Evolutionary conservation across 2,329 filamentous ascomycete genomes (phyloP), one percentile per base, ranked within the genome.

Genomic region (Mycosphaerella sp.): DNA sequence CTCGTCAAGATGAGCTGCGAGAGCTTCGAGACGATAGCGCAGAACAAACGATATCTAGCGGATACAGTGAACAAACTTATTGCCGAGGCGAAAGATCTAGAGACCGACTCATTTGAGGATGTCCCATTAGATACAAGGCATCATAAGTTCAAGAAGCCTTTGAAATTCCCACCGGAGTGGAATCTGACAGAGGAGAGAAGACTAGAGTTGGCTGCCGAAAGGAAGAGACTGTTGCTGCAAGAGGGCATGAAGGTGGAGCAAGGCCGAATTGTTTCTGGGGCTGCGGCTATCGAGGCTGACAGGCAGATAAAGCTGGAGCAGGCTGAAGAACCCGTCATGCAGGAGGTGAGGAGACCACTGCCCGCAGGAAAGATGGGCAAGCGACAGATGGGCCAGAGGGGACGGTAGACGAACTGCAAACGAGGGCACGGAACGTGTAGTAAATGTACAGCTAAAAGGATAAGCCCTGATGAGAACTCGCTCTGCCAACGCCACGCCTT

Each of bases 41-140:
- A 97, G 74, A 98, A 98, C 75, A 98, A 97, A 78, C 83, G 88
- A n/a, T 93, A 93, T 68, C 77, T 98, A 17, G 85, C 82, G 47
- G 88, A 95, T 62, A 71, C 89, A 43, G 80, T 97, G 44, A 76
- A 85, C 57, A 80, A 77, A 44, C 73, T 98, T 59, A 73, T 98
- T 53, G 75, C 73, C 6, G 83, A 88, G 66, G 89, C 90, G 52
- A 67, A 83, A 75, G 85, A 95, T 65, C 75, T 79, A 18, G 53
- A 55, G n/a, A 79, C 73, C 34, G 91, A 98, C 61, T 86, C 80
- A 9, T 96, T 97, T 64, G 84, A 84, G 59, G 93, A 98, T 67
- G 73, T 98, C 27, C 91, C 93, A 2, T 78, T 97, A 43, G 90
- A 98, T 66, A 84, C 88, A 54, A 79, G 93, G 62, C 91, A 97